These are phyloP conservation scores for Musa beccarii DNA, from an alignment of 176 grass and related monocot species.

Conservation along the genomic window DNA sequence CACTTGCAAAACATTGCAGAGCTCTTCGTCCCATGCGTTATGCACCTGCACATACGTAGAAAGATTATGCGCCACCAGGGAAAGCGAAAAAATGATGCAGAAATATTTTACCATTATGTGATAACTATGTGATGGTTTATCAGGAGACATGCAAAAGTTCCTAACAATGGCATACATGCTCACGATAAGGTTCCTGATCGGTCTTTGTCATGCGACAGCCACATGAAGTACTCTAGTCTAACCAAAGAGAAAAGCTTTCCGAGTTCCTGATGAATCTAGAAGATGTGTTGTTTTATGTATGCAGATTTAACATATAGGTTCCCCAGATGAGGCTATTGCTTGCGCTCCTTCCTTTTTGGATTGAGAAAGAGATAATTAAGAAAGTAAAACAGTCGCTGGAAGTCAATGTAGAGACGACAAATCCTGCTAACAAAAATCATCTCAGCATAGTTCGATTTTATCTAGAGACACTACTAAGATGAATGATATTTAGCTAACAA, in stretches of 20 bases:
- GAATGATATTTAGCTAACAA: no score
- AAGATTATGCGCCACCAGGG: not conserved
- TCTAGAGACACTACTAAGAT: not conserved
- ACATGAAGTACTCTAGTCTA: no score
- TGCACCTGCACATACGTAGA: constrained; percentile 35
- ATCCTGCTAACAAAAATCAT: not conserved
- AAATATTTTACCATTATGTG: no score
- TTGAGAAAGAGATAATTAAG: not conserved
- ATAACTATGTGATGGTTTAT: no score
- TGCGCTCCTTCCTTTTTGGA: not conserved
- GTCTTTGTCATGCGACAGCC: no score
- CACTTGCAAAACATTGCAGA: constrained; percentile 36
- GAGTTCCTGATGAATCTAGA: no score
- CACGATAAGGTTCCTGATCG: no score
- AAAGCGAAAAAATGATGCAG: no score
- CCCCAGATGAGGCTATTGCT: not conserved
- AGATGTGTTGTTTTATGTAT: not conserved
- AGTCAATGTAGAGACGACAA: not conserved
- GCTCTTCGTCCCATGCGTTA: constrained; percentile 44
- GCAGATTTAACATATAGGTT: not conserved
- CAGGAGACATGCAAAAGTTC: no score
- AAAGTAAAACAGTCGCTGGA: not conserved
- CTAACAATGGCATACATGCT: no score
- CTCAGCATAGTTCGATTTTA: not conserved
- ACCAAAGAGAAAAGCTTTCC: no score